A percentile compares a stretch with the other conserved stretches of the same genome.
Conservation (phyloP, 208 protist genomes). For the Endotrypanum monterogeii region DNA sequence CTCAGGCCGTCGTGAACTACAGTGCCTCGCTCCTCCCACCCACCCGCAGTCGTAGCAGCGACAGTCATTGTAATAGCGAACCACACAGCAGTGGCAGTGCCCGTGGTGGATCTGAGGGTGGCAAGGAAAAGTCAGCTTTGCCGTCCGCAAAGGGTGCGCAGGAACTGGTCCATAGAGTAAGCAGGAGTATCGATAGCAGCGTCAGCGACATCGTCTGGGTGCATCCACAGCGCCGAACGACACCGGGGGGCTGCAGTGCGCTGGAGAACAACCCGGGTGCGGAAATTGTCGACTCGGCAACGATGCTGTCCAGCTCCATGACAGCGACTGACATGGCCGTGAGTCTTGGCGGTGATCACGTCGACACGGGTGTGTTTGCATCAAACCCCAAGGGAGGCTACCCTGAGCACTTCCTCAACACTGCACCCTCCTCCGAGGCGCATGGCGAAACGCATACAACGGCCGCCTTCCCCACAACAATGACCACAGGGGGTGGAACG, state of each 20-base stretch:
- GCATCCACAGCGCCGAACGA: neutral
- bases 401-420: neutral
- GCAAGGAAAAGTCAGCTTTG: neutral
- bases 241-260: constrained; percentile 10
- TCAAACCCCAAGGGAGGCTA: neutral
- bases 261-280: constrained; percentile 8
- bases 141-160: neutral
- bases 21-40: constrained; percentile 27
- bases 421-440: neutral
- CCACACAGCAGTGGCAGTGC: neutral
- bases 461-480: constrained; percentile 10
- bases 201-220: neutral
- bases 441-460: constrained; percentile 25
- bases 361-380: neutral
- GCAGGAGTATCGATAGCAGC: neutral
- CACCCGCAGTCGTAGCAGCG: constrained; percentile 25
- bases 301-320: neutral
- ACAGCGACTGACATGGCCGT: constrained; percentile 4
- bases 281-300: constrained; percentile 2
- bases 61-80: neutral
- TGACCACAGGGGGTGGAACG: constrained; percentile 8
- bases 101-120: neutral
- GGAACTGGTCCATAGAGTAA: neutral
- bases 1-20: constrained; percentile 19
- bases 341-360: neutral